Base-by-base conservation (phyloP, 208 protist genomes). In the Blechomonas ayalai region DNA sequence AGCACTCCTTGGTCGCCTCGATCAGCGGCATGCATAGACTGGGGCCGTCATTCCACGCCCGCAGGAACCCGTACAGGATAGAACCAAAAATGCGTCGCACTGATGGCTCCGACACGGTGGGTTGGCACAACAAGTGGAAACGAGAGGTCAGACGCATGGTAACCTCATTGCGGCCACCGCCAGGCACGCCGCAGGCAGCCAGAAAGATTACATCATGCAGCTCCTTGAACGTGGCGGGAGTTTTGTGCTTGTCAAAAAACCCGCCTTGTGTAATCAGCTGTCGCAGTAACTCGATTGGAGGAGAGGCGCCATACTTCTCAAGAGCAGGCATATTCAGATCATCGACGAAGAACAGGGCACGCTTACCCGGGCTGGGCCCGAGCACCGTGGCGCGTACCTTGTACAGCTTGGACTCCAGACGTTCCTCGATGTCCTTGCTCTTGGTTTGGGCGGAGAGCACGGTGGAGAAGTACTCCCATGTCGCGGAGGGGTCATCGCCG, bases 241-340 rank as follows among this genome's bases (percentile, higher is more conserved):
- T 68, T 59, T 96, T 96, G 68, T 96, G 88, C 47, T 88, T 91
- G 70, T 96, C 90, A 64, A 83, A 96, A 67, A 93, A 94, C 23
- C 86, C 88, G 20, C 81, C 69, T 46, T 96, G 90, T 37, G 91
- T 89, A 55, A 97, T 86, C n/a, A 97, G 60, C 69, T 97, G 94
- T 2, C 95, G 88, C 19, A 98, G 68, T 16, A 98, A 61, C 69
- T 98, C 93, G 41, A 98, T 67, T 41, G 95, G 94, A 15, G 95
- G 93, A 34, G 95, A 96, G 13, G 94, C 90, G 46, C 91, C 91
- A 73, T 97, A 98, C 50, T 73, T 79, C 63, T 98, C 95, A 19
- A 84, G 77, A 13, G 86, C 70, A 1, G 94, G 92, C 94, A 98
- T 98, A 71, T 97, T 98, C 29, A 97, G 64, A 68, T 98, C 95